phyloP scores from a whole-genome alignment of 225 moss, liverwort and hornwort species.

The Rhytidiadelphus loreus region DNA sequence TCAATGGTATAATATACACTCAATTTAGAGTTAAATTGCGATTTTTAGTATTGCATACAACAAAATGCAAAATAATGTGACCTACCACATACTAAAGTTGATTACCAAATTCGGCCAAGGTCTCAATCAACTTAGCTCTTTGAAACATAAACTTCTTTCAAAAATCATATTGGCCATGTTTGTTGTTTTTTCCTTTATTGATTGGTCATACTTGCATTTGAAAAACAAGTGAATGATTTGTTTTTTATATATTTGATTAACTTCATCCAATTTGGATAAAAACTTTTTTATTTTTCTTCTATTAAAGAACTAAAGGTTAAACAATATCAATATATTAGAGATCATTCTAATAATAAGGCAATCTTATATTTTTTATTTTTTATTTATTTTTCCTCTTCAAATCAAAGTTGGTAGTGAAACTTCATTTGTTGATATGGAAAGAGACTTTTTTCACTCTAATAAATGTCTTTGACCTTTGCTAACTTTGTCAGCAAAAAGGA shows the following conservation, averaged over 20 bases:
- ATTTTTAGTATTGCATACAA: background rate
- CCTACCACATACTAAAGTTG: background rate
- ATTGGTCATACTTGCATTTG: background rate
- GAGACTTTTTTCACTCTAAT: background rate
- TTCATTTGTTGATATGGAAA: background rate
- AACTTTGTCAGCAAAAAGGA: fast-evolving
- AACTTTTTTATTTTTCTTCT: fast-evolving
- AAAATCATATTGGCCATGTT: background rate
- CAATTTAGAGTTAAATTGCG: background rate
- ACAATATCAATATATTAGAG: background rate
- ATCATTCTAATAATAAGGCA: background rate
- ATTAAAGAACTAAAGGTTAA: no score
- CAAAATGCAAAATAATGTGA: no score
- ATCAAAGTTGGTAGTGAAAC: background rate
- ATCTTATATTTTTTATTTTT: background rate
- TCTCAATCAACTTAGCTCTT: background rate
- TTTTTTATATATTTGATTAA: no score
- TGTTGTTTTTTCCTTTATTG: background rate
- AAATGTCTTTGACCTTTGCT: background rate
- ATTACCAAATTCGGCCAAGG: background rate
- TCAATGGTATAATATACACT: background rate
- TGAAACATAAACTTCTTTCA: background rate
- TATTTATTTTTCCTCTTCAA: background rate
- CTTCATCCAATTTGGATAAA: background rate
- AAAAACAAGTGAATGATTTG: background rate